Evolutionary conservation across 345 rosid genomes (phyloP).

Genomic region (Stellera chamaejasme): DNA sequence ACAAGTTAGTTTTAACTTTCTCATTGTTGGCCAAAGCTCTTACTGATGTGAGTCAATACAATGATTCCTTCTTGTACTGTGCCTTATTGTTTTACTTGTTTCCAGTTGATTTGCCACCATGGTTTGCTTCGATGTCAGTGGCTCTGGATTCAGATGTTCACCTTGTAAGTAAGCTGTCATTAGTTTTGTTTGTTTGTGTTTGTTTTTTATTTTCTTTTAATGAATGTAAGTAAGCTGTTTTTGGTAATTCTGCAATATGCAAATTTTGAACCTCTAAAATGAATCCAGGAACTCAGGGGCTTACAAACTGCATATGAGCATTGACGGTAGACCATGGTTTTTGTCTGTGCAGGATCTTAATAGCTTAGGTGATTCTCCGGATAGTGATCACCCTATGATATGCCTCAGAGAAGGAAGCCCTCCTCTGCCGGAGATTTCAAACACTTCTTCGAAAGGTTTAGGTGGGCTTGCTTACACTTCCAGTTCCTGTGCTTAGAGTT

Average conservation of each 20-base stretch:
- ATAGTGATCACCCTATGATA: constrained; percentile 54
- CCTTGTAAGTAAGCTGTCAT: constrained; percentile 45
- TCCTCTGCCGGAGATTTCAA: constrained; percentile 72
- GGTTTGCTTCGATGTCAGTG: constrained; percentile 80
- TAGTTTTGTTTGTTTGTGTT: too few species aligned
- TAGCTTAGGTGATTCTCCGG: constrained; percentile 37
- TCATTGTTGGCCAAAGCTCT: too few species aligned
- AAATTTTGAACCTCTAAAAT: too few species aligned
- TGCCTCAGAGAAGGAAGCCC: constrained; percentile 96
- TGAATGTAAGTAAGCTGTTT: constrained; percentile 38
- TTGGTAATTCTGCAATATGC: too few species aligned
- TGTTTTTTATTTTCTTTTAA: too few species aligned
- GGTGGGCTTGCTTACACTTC: constrained; percentile 30
- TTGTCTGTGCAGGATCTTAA: constrained; percentile 32
- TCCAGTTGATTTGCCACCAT: constrained; percentile 89
- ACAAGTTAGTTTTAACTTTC: too few species aligned
- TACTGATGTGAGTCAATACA: too few species aligned
- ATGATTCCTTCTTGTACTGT: background rate
- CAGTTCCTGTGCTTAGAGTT: too few species aligned
- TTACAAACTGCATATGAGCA: too few species aligned
- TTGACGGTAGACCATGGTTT: too few species aligned
- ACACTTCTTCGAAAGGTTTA: constrained; percentile 37
- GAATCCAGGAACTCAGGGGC: too few species aligned
- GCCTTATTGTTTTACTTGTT: constrained; percentile 9
- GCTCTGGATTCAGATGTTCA: constrained; percentile 69